Base-by-base conservation (phyloP, 352 stramenopile species). In the Phytophthora uliginosa region DNA sequence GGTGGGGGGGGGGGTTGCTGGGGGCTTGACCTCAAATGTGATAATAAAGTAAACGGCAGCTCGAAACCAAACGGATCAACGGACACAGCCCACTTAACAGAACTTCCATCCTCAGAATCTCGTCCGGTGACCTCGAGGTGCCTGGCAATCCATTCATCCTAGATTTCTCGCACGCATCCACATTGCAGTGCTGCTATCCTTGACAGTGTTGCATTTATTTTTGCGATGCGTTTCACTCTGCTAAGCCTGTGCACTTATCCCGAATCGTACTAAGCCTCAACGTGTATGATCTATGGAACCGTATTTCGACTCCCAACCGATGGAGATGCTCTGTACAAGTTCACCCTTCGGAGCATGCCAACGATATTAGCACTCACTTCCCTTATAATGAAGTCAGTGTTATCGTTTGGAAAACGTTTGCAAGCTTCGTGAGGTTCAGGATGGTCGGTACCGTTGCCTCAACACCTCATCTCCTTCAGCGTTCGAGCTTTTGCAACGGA, bases 141-240 rank as follows among this genome's bases (percentile, higher is more conserved):
- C 38, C 40, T 31, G 28, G 34, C 24, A 63, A 47, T 45, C 60
- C 62, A n/a, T 55, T 42, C 67, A 48, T 45, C 48, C 34, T 64
- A 65, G 45, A 51, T 52, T 26, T 60, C 36, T 38, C 48, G 22
- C n/a, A 17, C 48, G 20, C 48, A 54, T 54, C 20, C 48, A 33
- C 7, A 10, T 31, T 9, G 20, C 12, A 20, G 22, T 18, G n/a
- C 18, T n/a, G 31, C 52, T 66, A 59, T 68, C 67, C 60, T 65
- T 50, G 59, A 62, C 40, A 20, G 4, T 34, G 52, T 18, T 53
- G 28, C 10, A 15, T 64, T 59, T 76, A 73, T 73, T 76, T 72
- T 72, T 65, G 40, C 55, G n/a, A 12, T 40, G 20, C 28, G 10
- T 50, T 50, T 24, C 42, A 28, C 61, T 57, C 45, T 68, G 68